These are phyloP conservation scores for Takashimella koratensis DNA, from an alignment of 1,284 basidiomycete genomes.

Conservation along the genomic window DNA sequence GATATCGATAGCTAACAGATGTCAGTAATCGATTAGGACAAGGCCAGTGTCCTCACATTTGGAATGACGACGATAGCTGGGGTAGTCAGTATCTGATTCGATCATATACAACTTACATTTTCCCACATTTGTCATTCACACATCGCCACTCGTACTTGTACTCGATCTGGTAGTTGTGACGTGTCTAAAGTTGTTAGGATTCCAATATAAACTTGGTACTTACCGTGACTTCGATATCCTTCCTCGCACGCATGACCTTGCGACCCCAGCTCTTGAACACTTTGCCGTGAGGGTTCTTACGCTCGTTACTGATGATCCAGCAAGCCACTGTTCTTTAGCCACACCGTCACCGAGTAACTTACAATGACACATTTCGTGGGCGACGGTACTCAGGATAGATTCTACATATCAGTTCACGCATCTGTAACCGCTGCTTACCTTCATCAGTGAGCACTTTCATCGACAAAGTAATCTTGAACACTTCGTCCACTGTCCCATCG, in stretches of 20 bases:
- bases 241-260: slow-evolving; percentile 40
- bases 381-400: slow-evolving; percentile 39
- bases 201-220: slow-evolving; percentile 9
- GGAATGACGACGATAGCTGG: slow-evolving; percentile 39
- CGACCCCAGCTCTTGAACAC: slow-evolving; percentile 46
- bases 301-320: slow-evolving; percentile 42
- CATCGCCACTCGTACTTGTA: slow-evolving; percentile 48
- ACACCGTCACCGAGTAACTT: no score
- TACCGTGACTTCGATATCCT: slow-evolving; percentile 44
- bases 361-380: slow-evolving; percentile 50
- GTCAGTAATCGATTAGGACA: slow-evolving; percentile 1
- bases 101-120: slow-evolving; percentile 28
- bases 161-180: slow-evolving; percentile 43
- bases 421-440: slow-evolving; percentile 12
- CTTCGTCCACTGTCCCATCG: slow-evolving; percentile 9
- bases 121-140: slow-evolving; percentile 27
- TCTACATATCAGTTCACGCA: not conserved
- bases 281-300: slow-evolving; percentile 44
- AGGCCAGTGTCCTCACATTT: slow-evolving; percentile 28
- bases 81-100: not conserved
- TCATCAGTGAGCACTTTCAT: slow-evolving; percentile 36
- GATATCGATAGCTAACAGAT: slow-evolving; percentile 35
- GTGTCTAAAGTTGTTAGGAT: slow-evolving; percentile 27
- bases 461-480: slow-evolving; percentile 29
- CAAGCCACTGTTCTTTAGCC: no score